A percentile compares a stretch with the other conserved stretches of the same genome.
Evolutionary conservation across 768 basidiomycete species (phyloP).

Genomic region (Serendipita sp.): DNA sequence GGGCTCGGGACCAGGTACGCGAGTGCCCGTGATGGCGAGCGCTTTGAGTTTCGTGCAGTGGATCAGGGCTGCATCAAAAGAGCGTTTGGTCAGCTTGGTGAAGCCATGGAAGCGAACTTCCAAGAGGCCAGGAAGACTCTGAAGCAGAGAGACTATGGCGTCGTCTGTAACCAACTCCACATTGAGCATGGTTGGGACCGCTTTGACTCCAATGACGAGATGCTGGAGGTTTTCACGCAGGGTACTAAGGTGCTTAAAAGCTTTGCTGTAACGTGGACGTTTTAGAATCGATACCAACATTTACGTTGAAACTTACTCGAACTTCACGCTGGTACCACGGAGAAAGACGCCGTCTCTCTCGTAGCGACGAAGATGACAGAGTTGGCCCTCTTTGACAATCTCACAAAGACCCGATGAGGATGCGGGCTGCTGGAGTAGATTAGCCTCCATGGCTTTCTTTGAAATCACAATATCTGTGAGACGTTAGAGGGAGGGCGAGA

Average conservation of each 20-base stretch:
- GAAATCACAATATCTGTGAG: background rate
- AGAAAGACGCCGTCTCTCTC: constrained; percentile 2
- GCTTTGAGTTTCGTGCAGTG: background rate
- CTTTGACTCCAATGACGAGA: constrained; percentile 1
- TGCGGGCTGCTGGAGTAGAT: background rate
- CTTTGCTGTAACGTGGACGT: background rate
- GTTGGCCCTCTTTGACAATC: constrained; percentile 1
- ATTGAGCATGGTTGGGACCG: background rate
- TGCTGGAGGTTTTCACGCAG: constrained; percentile 4
- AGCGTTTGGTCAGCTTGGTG: constrained; percentile 1
- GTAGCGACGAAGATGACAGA: constrained; percentile 1
- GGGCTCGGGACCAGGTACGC: constrained; percentile 1
- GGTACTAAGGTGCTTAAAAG: constrained; percentile 1
- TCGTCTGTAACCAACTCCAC: background rate
- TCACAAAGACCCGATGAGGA: background rate
- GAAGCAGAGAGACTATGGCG: background rate
- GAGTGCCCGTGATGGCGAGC: background rate
- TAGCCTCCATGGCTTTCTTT: background rate
- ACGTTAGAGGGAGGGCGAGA: background rate
- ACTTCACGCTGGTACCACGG: background rate
- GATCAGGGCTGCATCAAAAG: background rate
- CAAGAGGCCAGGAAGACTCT: background rate
- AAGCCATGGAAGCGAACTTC: constrained; percentile 2
- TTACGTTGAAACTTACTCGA: background rate
- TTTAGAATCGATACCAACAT: background rate